Conservation (phyloP, 164 flowering plant genomes). For the Piper betle region DNA sequence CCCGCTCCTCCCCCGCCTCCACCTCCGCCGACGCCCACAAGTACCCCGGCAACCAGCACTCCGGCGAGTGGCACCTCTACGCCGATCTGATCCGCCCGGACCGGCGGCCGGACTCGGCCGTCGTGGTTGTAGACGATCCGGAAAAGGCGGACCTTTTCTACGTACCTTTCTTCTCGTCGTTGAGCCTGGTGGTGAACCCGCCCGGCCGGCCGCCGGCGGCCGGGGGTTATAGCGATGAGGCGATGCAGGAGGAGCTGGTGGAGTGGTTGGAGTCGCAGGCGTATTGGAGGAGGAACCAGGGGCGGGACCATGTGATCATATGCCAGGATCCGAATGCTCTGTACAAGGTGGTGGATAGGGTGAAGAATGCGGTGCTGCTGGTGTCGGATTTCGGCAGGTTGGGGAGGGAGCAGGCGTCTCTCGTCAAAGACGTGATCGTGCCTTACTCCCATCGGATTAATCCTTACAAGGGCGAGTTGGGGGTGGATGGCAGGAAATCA, state of each 20-base stretch:
- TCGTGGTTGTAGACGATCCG: slow-evolving; percentile 56
- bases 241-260: slow-evolving; percentile 63
- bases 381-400: slow-evolving; percentile 91
- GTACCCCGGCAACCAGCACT: slow-evolving; percentile 93
- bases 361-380: slow-evolving; percentile 69
- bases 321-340: slow-evolving; percentile 95
- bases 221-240: slow-evolving; percentile 62
- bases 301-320: slow-evolving; percentile 86
- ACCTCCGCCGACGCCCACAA: slow-evolving; percentile 13
- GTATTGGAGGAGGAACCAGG: slow-evolving; percentile 77
- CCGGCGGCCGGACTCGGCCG: slow-evolving; percentile 22
- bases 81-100: slow-evolving; percentile 39
- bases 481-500: slow-evolving; percentile 44
- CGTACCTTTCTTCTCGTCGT: slow-evolving; percentile 84
- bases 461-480: slow-evolving; percentile 51
- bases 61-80: slow-evolving; percentile 85
- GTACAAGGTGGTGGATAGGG: slow-evolving; percentile 54
- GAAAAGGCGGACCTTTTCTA: slow-evolving; percentile 83
- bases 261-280: slow-evolving; percentile 72
- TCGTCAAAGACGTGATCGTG: slow-evolving; percentile 80
- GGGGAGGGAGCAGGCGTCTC: slow-evolving; percentile 61
- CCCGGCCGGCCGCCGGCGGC: slow-evolving; percentile 5
- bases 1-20: slow-evolving; percentile 35
- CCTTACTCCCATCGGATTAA: slow-evolving; percentile 88
- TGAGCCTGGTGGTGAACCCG: slow-evolving; percentile 84